Evolutionary conservation across 345 rosid genomes (phyloP), one percentile per base, ranked within the genome.

Genomic region (Eucalyptus erythrocorys): DNA sequence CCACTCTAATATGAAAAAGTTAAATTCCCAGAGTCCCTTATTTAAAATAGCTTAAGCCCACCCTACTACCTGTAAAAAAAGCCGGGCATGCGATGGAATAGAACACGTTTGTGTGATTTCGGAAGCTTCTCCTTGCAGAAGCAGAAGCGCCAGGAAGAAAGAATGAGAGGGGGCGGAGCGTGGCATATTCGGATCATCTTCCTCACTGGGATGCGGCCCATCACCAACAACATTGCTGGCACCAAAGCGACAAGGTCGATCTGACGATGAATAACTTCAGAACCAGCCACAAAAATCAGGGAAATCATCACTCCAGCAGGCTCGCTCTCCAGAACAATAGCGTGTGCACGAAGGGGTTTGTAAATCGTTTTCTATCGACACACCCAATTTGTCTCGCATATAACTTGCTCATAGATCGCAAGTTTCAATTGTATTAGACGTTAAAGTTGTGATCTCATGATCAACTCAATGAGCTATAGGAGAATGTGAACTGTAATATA

Each of bases 91-190:
- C 4, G 30, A 76, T 76, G 47, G 47, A 76, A 76, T 76, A 71
- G 45, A 37, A 37, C 45, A 13, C 37, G 42, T 12, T 14, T 48
- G 13, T 13, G 13, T 30, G 34, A 53, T 34, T 64, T 49, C n/a
- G 8, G 42, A 42, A 45, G 17, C 88, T 82, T 55, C 37, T 86
- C 45, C 51, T 87, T 79, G 89, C 92, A 94, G 93, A 92, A 92
- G 91, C 91, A 48, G 89, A 90, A 6, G 12, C 81, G 26, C 86
- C 87, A 66, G 91, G 88, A 24, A 92, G 88, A 91, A 89, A 79
- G 80, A 85, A 91, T 30, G 86, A 30, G 7, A 85, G 45, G 86
- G 55, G 85, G 50, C 85, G 30, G 10, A 15, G 45, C n/a, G 45
- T 17, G 45, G 9, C 76, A 6, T 76, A n/a, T 81, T 19, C 27